Evolutionary conservation across 768 basidiomycete genomes (phyloP).

Genomic region (Mrakia gelida): DNA sequence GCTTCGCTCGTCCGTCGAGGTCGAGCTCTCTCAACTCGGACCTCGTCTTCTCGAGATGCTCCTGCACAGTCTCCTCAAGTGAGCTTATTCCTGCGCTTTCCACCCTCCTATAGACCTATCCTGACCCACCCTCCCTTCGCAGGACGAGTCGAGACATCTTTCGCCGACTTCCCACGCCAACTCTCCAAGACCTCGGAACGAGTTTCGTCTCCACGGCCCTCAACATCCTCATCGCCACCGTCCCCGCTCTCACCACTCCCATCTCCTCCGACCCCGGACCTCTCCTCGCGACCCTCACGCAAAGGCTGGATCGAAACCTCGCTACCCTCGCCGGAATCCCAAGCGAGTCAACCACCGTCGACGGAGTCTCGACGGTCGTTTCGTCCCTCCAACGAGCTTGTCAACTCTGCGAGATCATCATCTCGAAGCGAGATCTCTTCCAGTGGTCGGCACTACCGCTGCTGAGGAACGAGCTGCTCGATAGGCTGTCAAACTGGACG

Average conservation of each 20-base stretch:
- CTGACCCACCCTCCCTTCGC: neutral
- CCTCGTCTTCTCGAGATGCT: neutral
- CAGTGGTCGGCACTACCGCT: neutral
- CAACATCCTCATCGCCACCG: constrained; percentile 11
- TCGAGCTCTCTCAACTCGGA: neutral
- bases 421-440: constrained; percentile 1
- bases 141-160: constrained; percentile 6
- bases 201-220: neutral
- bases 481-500: constrained; percentile 4
- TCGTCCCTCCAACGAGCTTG: constrained; percentile 10
- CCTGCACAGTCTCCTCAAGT: neutral
- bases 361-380: neutral
- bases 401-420: constrained; percentile 8
- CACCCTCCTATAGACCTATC: no score
- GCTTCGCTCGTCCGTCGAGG: neutral
- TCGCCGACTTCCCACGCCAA: neutral
- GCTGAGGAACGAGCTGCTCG: neutral
- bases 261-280: constrained; percentile 7
- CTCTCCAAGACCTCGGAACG: constrained; percentile 6
- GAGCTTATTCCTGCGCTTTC: neutral
- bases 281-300: neutral
- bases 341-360: neutral
- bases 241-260: neutral
- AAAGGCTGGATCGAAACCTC: constrained; percentile 6
- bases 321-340: constrained; percentile 3